Base-by-base conservation (phyloP, 2,329 filamentous ascomycete species). In the Chrysoporthe puriensis region DNA sequence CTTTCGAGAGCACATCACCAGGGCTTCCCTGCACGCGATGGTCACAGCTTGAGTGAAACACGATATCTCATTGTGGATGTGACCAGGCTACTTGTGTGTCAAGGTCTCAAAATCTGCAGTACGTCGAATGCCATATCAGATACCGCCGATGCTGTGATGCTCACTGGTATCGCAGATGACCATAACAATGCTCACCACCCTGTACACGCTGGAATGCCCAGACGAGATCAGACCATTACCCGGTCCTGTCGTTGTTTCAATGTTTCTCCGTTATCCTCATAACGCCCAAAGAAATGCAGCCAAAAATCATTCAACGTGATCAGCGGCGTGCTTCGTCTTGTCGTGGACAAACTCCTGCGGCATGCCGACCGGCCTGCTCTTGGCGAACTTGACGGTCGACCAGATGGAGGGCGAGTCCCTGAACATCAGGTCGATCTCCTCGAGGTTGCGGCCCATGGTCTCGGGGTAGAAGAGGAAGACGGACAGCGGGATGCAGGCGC, bases 391-490 rank as follows among this genome's bases (percentile, higher is more conserved):
- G 62, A 81, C 79, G 0, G 78, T 79, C 0, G 70, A 70, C 73
- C 76, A 77, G 34, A 76, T 74, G 0, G 77, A 80, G 2, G 77
- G 77, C 56, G 78, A 78, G 54, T 81, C 75, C 67, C 75, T 77
- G 76, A 83, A 83, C 70, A 82, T 76, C 66, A 81, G 72, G 64
- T 81, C 80, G 57, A 81, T 80, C 73, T 81, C 79, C 71, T 84
- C 82, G 9, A 84, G 74, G 73, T 78, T 82, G 69, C 81, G 80
- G 7, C 82, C 82, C 80, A 82, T 84, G n/a, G 82, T 84, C 74
- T 82, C 80, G 3, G 83, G 82, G 76, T 78, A 84, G 63, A 81
- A 73, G 73, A 83, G 77, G 74, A 76, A 82, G 40, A 84, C 81
- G 3, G 77, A 73, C 18, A 83, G 69, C 3, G 82, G 79, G 42